Evolutionary conservation across 352 stramenopile genomes (phyloP), one percentile per base, ranked within the genome.

Genomic region (Pythium coloratum): DNA sequence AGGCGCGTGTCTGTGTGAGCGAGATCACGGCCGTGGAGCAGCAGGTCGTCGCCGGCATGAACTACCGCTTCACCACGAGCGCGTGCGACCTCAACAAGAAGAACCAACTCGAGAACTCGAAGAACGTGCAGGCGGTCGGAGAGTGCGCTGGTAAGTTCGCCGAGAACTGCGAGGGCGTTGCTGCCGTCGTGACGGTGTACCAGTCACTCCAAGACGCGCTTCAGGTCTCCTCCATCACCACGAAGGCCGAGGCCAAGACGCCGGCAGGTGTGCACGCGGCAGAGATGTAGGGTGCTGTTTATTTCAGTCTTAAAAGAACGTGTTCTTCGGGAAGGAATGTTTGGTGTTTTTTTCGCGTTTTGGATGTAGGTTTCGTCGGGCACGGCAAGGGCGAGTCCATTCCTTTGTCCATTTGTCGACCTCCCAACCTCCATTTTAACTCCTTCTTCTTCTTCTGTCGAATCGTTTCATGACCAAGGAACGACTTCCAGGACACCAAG

Each of bases 1-100:
- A 55, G 0, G 56, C 55, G n/a, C 65, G 50, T 10, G 28, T 77
- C 14, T 77, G 71, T 55, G 50, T 67, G 20, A 38, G 40, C 28
- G 26, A 64, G 16, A 40, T 72, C 42, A 20, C 59, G 6, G 59
- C 66, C 7, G 66, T 77, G 14, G 47, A 67, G 55, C 38, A 64
- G 55, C 71, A 77, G 55, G 67, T 74, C 33, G 71, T 77, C 14
- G 66, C 66, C 1, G 71, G 71, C 34, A 77, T 65, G 12, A 74
- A 74, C 58, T 77, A 74, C 57, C 61, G 63, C 26, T 77, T 74
- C 71, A 70, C 51, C 14, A 61, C 72, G 4, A 55, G 46, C 3
- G 71, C 32, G 10, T 77, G 71, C 55, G 59, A 65, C 33, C 38
- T 74, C 24, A 10, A 14, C 14, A 64, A 66, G 58, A 57, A 55